These are phyloP conservation scores for Avena atlantica DNA, from an alignment of 176 grass and related monocot species.

Conservation along the genomic window DNA sequence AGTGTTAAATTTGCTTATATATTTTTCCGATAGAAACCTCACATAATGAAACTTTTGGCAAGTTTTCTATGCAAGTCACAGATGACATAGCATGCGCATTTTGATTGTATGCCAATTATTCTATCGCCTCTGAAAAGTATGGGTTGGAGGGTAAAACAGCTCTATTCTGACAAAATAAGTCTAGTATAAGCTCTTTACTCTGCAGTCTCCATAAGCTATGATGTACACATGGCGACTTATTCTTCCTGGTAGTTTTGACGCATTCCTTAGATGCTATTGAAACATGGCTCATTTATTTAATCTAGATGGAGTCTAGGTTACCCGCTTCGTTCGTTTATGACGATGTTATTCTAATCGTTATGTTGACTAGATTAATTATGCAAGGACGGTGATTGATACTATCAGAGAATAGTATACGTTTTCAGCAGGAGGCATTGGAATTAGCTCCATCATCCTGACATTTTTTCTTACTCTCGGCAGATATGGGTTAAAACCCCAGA, in stretches of 20 bases:
- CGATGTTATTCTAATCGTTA: neutral
- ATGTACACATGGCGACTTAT: neutral
- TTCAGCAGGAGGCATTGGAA: neutral
- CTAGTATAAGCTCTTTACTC: neutral
- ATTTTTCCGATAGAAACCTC: neutral
- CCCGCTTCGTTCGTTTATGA: neutral
- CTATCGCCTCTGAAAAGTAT: neutral
- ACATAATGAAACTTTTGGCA: neutral
- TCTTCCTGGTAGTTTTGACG: neutral
- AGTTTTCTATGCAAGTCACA: neutral
- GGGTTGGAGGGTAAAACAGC: neutral
- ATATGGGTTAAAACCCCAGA: constrained; percentile 99
- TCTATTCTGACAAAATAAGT: neutral
- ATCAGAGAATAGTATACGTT: neutral
- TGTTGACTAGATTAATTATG: neutral
- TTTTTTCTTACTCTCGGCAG: constrained; percentile 45
- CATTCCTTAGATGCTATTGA: neutral
- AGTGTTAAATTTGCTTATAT: neutral
- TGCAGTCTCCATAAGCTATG: neutral
- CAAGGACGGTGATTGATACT: neutral
- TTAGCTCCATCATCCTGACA: neutral
- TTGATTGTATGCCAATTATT: neutral
- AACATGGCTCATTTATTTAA: neutral
- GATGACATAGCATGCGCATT: neutral
- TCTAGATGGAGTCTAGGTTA: neutral